phyloP scores from a whole-genome alignment of 805 yeast species.

The Middelhovenomyces tepae region DNA sequence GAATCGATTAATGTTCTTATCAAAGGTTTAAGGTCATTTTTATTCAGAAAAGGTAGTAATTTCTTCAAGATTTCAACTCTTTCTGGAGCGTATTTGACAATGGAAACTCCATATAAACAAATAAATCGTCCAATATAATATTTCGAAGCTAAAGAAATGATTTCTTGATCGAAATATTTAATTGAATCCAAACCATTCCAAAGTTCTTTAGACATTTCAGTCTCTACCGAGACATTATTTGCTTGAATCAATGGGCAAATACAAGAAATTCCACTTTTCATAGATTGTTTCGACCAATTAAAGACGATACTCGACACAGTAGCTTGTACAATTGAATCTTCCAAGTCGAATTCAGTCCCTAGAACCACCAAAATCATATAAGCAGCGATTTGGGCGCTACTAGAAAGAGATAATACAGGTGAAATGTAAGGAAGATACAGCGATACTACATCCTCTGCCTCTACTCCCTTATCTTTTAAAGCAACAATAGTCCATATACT shows the following conservation, averaged over 20 bases:
- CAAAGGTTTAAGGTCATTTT: too few species aligned
- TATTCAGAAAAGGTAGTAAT: slow-evolving; percentile 13
- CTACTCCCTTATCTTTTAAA: slow-evolving; percentile 32
- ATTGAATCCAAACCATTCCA: slow-evolving; percentile 15
- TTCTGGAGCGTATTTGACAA: slow-evolving; percentile 36
- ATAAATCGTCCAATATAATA: slow-evolving; percentile 35
- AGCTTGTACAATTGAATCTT: slow-evolving; percentile 45
- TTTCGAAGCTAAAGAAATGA: slow-evolving; percentile 19
- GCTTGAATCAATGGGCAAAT: slow-evolving; percentile 26
- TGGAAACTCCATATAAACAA: slow-evolving; percentile 36
- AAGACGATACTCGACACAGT: slow-evolving; percentile 50
- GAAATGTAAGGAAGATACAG: slow-evolving; percentile 27
- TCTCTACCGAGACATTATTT: slow-evolving; percentile 14
- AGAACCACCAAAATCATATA: slow-evolving; percentile 76
- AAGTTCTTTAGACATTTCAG: slow-evolving; percentile 5
- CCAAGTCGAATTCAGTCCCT: slow-evolving; percentile 60
- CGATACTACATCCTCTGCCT: slow-evolving; percentile 28
- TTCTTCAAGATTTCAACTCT: slow-evolving; percentile 11
- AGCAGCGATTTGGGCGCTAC: slow-evolving; percentile 71
- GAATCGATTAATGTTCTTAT: too few species aligned
- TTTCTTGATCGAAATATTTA: slow-evolving; percentile 16
- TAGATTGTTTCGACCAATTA: slow-evolving; percentile 31
- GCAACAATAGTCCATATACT: slow-evolving; percentile 63
- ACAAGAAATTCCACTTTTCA: slow-evolving; percentile 24
- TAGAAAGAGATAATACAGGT: slow-evolving; percentile 20